Evolutionary conservation across 2,329 filamentous ascomycete genomes (phyloP).

Genomic region (Monosporascus ibericus): DNA sequence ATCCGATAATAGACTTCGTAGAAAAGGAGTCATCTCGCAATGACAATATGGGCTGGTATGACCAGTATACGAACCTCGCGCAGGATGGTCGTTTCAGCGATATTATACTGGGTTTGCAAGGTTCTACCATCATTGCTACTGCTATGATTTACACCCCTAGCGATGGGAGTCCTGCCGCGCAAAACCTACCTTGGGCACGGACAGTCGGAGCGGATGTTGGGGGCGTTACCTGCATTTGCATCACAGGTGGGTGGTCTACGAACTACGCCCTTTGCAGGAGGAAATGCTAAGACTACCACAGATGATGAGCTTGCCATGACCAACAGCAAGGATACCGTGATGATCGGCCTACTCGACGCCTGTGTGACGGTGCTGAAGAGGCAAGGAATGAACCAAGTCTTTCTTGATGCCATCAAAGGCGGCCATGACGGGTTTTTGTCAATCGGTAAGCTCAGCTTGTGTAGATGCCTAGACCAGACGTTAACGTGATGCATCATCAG

Average conservation of each 20-base stretch:
- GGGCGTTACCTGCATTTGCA: constrained; percentile 55
- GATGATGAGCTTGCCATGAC: constrained; percentile 37
- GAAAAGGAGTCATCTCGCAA: constrained; percentile 40
- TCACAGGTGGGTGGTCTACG: constrained; percentile 39
- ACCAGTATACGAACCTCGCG: constrained; percentile 49
- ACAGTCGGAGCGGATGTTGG: constrained; percentile 46
- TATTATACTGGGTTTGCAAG: constrained; percentile 47
- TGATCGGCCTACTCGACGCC: constrained; percentile 47
- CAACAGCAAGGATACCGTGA: constrained; percentile 41
- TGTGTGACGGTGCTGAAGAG: constrained; percentile 42
- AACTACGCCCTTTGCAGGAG: constrained; percentile 1
- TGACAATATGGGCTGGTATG: constrained; percentile 50
- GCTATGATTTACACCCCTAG: constrained; percentile 48
- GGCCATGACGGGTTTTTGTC: constrained; percentile 44
- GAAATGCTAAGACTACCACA: constrained; percentile 20
- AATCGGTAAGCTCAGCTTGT: constrained; percentile 38
- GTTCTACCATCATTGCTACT: constrained; percentile 41
- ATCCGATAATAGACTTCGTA: constrained; percentile 43
- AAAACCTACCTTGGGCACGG: constrained; percentile 51
- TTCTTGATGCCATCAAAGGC: constrained; percentile 48
- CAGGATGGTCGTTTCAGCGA: constrained; percentile 43
- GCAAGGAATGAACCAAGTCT: constrained; percentile 47
- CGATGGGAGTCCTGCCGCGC: constrained; percentile 38
- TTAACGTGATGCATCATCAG: constrained; percentile 26
- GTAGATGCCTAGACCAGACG: constrained; percentile 4